A percentile compares a stretch with the other conserved stretches of the same genome.
Evolutionary conservation across 345 rosid species (phyloP).

Genomic region (Murraya paniculata): DNA sequence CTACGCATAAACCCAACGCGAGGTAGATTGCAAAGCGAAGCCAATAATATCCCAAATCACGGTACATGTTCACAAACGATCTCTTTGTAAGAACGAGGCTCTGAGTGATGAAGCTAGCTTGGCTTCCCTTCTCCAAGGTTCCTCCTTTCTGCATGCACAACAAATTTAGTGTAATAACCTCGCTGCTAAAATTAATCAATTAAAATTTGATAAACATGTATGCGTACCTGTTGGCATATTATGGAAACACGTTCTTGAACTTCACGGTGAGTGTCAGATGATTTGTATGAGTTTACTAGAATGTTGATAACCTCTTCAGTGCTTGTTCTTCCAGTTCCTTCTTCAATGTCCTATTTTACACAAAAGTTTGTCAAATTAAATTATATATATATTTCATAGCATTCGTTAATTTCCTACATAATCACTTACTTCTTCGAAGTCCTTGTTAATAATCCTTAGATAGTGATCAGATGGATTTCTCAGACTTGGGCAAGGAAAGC

Average conservation of each 20-base stretch:
- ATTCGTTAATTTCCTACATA: neutral
- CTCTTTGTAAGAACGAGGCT: slow-evolving; percentile 36
- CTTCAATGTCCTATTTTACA: slow-evolving; percentile 24
- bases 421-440: slow-evolving; percentile 31
- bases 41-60: slow-evolving; percentile 66
- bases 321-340: slow-evolving; percentile 11
- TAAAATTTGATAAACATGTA: neutral
- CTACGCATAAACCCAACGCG: slow-evolving; percentile 47
- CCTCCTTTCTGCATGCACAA: slow-evolving; percentile 20
- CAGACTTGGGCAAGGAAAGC: slow-evolving; percentile 36
- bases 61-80: slow-evolving; percentile 59
- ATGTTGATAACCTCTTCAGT: slow-evolving; percentile 23
- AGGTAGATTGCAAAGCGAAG: slow-evolving; percentile 52
- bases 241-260: slow-evolving; percentile 9
- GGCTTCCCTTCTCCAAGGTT: slow-evolving; percentile 29
- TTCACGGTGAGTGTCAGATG: slow-evolving; percentile 12
- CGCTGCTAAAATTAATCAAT: slow-evolving; percentile 12
- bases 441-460: slow-evolving; percentile 34
- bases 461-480: slow-evolving; percentile 42
- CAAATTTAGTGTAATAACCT: slow-evolving; percentile 12
- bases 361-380: neutral
- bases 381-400: neutral
- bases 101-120: slow-evolving; percentile 40
- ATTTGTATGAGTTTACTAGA: slow-evolving; percentile 25
- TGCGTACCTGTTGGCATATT: slow-evolving; percentile 16